Evolutionary conservation across 306 rosid species (phyloP).

Genomic region (Prunus mume): DNA sequence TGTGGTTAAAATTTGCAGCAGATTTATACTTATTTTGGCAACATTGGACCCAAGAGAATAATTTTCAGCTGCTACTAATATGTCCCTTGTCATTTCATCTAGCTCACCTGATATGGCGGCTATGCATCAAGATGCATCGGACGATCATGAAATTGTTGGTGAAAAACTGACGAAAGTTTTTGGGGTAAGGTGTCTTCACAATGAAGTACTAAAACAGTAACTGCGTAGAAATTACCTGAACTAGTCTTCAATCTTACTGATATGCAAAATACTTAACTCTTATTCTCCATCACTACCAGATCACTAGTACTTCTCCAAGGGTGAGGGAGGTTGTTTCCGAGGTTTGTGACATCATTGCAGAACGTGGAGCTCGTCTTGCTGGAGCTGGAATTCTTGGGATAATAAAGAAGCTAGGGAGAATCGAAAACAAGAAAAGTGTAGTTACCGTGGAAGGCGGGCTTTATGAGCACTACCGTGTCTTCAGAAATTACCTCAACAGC

Average conservation of each 20-base stretch:
- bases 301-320: constrained; percentile 28
- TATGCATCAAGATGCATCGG: constrained; percentile 80
- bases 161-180: constrained; percentile 60
- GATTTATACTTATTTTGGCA: not conserved
- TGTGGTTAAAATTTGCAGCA: not conserved
- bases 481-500: constrained; percentile 68
- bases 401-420: constrained; percentile 57
- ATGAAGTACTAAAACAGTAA: not conserved
- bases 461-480: constrained; percentile 61
- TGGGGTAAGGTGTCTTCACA: constrained; percentile 35
- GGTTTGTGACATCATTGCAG: constrained; percentile 69
- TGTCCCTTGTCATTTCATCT: constrained; percentile 1
- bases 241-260: not conserved
- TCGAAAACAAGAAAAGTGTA: constrained; percentile 47
- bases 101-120: constrained; percentile 69
- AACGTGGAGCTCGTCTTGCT: constrained; percentile 57
- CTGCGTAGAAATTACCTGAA: not conserved
- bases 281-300: constrained; percentile 31
- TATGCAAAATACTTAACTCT: not conserved
- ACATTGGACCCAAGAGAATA: not conserved
- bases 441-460: constrained; percentile 69
- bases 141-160: constrained; percentile 46
- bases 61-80: not conserved
- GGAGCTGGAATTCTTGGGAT: constrained; percentile 75
- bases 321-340: constrained; percentile 63